Base-by-base conservation (phyloP, 805 yeast genomes). In the Schizosaccharomyces octosporus region DNA sequence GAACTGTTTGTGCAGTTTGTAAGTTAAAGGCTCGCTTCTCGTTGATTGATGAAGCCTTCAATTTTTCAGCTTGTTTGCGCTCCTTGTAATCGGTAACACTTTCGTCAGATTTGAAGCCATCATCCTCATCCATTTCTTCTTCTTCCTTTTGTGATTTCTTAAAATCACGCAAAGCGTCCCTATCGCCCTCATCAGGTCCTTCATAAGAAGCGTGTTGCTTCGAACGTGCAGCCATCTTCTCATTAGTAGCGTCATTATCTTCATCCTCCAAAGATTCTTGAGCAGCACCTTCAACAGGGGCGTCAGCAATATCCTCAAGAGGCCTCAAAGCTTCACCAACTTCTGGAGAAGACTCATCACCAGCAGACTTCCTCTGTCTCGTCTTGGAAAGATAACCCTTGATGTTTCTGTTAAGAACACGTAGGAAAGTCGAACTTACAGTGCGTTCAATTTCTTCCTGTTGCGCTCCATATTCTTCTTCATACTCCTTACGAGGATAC, bases 101-200 rank as follows among this genome's bases (percentile, higher is more conserved):
- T 27, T 67, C 69, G 42, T 64, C 70, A 31, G 64, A 63, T 17
- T 68, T 66, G 63, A 68, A 61, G 45, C 68, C 70, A 59, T 69
- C 70, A 51, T 73, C 76, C 62, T 67, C 69, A 61, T 71, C 73
- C 54, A 74, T 74, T 55, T 71, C 75, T 17, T 76, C 79, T 61
- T 79, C 84, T 67, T 83, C 93, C 65, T 81, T 87, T 63, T 83
- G 81, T 51, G 89, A 81, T 67, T 83, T 80, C 71, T 84, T 90
- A 60, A 85, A 95, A 68, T 78, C 79, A 72, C 82, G 82, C 89
- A 87, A 85, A 61, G 86, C 85, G 70, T 87, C 97, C 64, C 86
- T 75, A 69, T 89, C 97, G 39, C 87, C 97, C 64, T 89, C 97
- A 73, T 89, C 97, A 42, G 96, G 95, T 17, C 81, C 95, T 65